Conservation (phyloP, 2,329 filamentous ascomycete species). For the Diatrype stigma region DNA sequence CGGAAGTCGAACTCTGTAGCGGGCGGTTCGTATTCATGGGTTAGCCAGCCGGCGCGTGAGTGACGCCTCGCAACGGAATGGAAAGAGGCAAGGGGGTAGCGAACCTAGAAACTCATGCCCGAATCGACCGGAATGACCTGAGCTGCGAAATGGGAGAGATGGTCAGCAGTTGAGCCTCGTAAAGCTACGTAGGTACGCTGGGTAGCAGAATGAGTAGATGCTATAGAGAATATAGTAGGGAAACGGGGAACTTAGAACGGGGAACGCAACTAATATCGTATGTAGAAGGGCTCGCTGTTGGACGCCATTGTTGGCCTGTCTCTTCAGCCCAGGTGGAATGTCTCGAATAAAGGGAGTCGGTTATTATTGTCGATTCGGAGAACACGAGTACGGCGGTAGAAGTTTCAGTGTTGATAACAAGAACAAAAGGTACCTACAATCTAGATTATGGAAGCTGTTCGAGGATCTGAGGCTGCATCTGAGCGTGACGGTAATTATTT, state of each 20-base stretch:
- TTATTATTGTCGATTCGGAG: too few species aligned
- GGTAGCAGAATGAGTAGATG: too few species aligned
- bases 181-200: neutral
- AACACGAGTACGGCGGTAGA: too few species aligned
- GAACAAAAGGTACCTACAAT: too few species aligned
- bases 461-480: too few species aligned
- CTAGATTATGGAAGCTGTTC: too few species aligned
- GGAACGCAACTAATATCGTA: slow-evolving; percentile 74
- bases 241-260: too few species aligned
- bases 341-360: neutral
- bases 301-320: slow-evolving; percentile 34
- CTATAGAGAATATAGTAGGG: too few species aligned
- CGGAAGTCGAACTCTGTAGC: slow-evolving; percentile 88
- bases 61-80: slow-evolving; percentile 1
- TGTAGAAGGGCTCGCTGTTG: slow-evolving; percentile 80
- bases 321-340: too few species aligned
- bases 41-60: slow-evolving; percentile 11
- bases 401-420: too few species aligned
- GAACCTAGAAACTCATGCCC: slow-evolving; percentile 96
- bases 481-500: too few species aligned
- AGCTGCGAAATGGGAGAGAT: slow-evolving; percentile 51
- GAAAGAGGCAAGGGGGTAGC: slow-evolving; percentile 10
- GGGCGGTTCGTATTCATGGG: slow-evolving; percentile 15
- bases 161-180: neutral
- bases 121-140: slow-evolving; percentile 93